Percentiles rank a stretch among this genome's conserved stretches.
phyloP scores from a whole-genome alignment of 106 monocot species.

The Chionographis japonica region DNA sequence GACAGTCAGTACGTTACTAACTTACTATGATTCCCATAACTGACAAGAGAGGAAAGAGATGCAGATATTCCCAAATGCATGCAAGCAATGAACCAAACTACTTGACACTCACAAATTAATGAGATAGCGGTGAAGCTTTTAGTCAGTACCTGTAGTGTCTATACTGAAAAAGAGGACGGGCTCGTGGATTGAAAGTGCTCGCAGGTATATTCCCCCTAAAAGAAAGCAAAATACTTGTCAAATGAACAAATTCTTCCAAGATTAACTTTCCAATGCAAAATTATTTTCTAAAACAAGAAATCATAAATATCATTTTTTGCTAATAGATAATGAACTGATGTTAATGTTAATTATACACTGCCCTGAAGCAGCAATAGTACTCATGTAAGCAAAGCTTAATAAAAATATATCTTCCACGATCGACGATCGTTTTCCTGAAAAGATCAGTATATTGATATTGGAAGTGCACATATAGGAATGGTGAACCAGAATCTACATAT shows the following conservation, averaged over 20 bases:
- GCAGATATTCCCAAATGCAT: neutral
- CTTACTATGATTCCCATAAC: neutral
- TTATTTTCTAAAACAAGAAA: neutral
- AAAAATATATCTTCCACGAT: too few relatives aligned
- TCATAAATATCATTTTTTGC: neutral
- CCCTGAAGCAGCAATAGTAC: too few relatives aligned
- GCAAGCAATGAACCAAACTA: neutral
- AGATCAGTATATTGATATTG: too few relatives aligned
- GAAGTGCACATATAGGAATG: too few relatives aligned
- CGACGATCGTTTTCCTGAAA: too few relatives aligned
- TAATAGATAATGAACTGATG: too few relatives aligned
- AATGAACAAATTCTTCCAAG: neutral
- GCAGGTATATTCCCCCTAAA: slow-evolving; percentile 62
- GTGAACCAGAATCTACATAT: too few relatives aligned
- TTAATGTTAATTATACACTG: too few relatives aligned
- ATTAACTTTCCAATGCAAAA: too few relatives aligned
- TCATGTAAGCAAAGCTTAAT: too few relatives aligned
- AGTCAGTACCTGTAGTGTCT: slow-evolving; percentile 78
- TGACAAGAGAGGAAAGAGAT: neutral
- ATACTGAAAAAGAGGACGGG: slow-evolving; percentile 91
- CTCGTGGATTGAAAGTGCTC: slow-evolving; percentile 73
- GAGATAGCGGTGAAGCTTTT: neutral
- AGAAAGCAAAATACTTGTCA: slow-evolving; percentile 4
- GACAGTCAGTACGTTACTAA: neutral
- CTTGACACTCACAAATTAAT: slow-evolving; percentile 2